Evolutionary conservation across 2,329 filamentous ascomycete species (phyloP), one percentile per base, ranked within the genome.

Genomic region (Eutypa lata): DNA sequence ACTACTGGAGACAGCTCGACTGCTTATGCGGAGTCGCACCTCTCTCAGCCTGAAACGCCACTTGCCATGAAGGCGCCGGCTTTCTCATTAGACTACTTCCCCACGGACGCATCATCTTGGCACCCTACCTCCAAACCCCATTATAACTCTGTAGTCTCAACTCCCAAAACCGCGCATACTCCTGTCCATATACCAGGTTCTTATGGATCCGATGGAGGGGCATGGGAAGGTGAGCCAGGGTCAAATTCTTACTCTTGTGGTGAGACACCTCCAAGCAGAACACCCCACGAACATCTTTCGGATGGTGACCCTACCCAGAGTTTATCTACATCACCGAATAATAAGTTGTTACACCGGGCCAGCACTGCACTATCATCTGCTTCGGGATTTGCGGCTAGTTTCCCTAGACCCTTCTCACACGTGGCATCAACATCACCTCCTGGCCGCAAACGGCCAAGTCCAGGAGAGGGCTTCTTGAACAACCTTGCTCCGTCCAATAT

Each of bases 71-170:
- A 87, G 65, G 83, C 82, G 0, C 83, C 82, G 0, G 82, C 83
- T 0, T 88, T 87, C 61, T 87, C 84, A 0, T 70, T 88, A 2
- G 83, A 87, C 53, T 88, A 88, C 61, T 86, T 86, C 55, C 83
- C 84, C 1, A 81, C 77, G 1, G 78, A 85, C 55, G 76, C 75
- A 2, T 75, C 76, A 1, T 69, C 78, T 13, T 84, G 81, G 81
- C 58, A 67, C 46, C 21, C 55, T 2, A 57, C 51, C 42, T 28
- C 10, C 76, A 74, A 31, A 65, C 75, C 22, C 51, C 77, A 79
- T 40, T 75, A 73, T 14, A 78, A 77, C 56, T 86, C 83, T 2
- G 78, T 69, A 13, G 71, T 78, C 18, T 82, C 81, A 2, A 86
- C 83, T 1, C 81, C 83, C 0, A 78, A 79, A 56, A 77, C 77